Evolutionary conservation across 1,284 basidiomycete genomes (phyloP), one percentile per base, ranked within the genome.

Genomic region (Trametes hirsuta): DNA sequence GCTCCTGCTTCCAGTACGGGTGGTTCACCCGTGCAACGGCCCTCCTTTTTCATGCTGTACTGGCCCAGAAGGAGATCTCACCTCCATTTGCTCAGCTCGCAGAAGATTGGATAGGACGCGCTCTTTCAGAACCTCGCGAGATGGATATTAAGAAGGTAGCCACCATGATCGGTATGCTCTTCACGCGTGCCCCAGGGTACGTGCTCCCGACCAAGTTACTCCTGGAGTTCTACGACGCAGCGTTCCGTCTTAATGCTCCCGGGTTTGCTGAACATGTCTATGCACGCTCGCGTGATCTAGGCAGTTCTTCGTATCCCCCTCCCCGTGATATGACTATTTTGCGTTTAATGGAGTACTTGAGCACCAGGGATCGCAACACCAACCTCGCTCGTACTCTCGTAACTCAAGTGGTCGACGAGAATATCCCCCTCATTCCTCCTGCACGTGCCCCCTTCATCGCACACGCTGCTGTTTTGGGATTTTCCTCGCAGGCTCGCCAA

Each of bases 341-440:
- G 12, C 87, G 82, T 82, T 70, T 90, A 24, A 77, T 88, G 73
- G 57, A 70, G 3, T 71, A 81, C 67, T 73, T 87, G 18, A 68
- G 73, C 1, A 59, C 61, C 30, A 66, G 65, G 22, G 77, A 77
- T 61, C 76, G 76, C 36, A 77, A 80, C 53, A 68, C 69, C 14
- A 74, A 79, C 56, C 70, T 77, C 3, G 75, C 75, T 39, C 78
- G 82, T 42, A 64, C 68, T 37, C 74, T 90, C 36, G 82, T 80
- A 6, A 70, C 73, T 35, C 81, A 88, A 51, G 76, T 83, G 2
- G 76, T 80, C 6, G 72, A 80, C 6, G 61, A 72, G 12, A 66
- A 74, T 42, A 70, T 80, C 9, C 70, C 71, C 1, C 69, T 89
- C 39, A 77, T 80, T 2, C 61, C 75, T 9, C 69, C 76, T 42